Base-by-base conservation (phyloP, 768 basidiomycete genomes). In the Sistotremastrum niveocremeum region DNA sequence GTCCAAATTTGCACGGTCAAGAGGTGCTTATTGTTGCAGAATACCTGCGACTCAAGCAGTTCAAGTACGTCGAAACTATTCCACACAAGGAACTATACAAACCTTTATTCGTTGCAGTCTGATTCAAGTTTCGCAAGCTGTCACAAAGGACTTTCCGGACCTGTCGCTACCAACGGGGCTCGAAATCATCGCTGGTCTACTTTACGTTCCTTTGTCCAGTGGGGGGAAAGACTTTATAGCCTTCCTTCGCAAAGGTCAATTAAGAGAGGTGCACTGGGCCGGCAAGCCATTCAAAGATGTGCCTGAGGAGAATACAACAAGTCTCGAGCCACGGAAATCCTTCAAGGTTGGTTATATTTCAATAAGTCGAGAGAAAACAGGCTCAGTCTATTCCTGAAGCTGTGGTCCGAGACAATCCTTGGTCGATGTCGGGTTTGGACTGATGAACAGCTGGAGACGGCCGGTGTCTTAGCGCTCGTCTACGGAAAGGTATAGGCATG, bases 381-480 rank as follows among this genome's bases (percentile, higher is more conserved):
- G 9, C 37, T 12, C 42, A 44, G 35, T 44, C 8, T 37, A 6
- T 32, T 34, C 30, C 30, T 28, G 6, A 33, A 60, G 55, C 70
- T 70, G 4, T 90, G 85, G 85, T 76, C 77, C 0, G 82, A 88
- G 61, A 75, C 67, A 1, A 74, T 88, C 9, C 70, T 74, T 5
- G 84, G 84, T 4, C 66, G 77, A 46, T 78, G 73, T 52, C 66
- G 81, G 34, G 66, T 67, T 6, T 90, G 85, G 85, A 78, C 82
- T 6, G 84, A 87, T 46, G 84, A 88, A 57, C 82, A 88, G 56
- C 57, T 87, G 36, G 84, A 87, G 58, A 87, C 84, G 2, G 84
- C 83, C 2, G 79, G 79, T 35, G 83, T 88, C 7, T 62, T 88
- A 10, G 79, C 83, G 5, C 61, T 88, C 28, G 81, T 88, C 5